Base-by-base conservation (phyloP, 1,139 yeast genomes). In the Pichia sp. region DNA sequence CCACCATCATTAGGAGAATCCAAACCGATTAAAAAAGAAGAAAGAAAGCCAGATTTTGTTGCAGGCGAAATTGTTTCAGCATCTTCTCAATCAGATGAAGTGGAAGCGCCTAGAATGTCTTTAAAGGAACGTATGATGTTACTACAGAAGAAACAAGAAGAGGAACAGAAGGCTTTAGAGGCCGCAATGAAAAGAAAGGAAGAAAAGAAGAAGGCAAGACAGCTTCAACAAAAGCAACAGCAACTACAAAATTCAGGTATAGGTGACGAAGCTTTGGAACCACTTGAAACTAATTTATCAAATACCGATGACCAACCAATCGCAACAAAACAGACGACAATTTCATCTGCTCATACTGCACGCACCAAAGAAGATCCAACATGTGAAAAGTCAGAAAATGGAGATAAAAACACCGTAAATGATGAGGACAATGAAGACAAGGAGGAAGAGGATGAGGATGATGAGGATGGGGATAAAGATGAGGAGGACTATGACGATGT, bases 111-210 rank as follows among this genome's bases (percentile, higher is more conserved):
- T 13, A 82, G 85, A 57, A 68, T 89, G 69, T 83, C 95, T 49
- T 72, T 92, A 60, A 85, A 85, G 62, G 97, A 92, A 56, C 76
- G 97, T 55, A 88, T 92, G 62, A 87, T 87, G 12, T 63, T 87
- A 60, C 71, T 92, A 47, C 96, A 90, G 62, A 79, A 87, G 61
- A 82, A 82, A 51, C 96, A 87, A 63, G 77, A 78, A 49, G 88
- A 85, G 59, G 95, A 87, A 60, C 87, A 85, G 7, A 90, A 85
- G 56, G 76, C 85, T 45, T 80, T 79, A 50, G 86, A 76, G 26
- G 86, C 85, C 2, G 76, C 82, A 8, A 54, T 72, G 57, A 75
- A 75, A 53, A 76, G 77, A 57, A 75, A 76, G 52, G 80, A 79
- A 54, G 82, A 79, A 59, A 75, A 77, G 54, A 73, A 72, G 36